These are phyloP conservation scores for Nasturtium officinale DNA, from an alignment of 345 rosid genomes.

Conservation along the genomic window DNA sequence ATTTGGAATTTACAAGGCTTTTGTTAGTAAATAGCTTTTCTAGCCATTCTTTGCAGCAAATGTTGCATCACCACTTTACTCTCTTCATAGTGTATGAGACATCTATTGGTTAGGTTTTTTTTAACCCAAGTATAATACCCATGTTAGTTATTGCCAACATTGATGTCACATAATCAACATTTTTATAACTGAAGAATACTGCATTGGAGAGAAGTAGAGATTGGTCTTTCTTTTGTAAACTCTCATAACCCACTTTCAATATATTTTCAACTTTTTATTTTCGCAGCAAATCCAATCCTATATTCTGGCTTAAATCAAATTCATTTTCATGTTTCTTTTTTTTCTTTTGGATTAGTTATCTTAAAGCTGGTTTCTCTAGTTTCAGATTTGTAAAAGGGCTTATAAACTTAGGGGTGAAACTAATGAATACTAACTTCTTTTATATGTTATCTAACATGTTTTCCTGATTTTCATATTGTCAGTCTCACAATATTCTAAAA, in stretches of 20 bases:
- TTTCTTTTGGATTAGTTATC: too few species aligned
- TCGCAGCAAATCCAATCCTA: too few species aligned
- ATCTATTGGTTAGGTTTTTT: neutral
- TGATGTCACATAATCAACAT: neutral
- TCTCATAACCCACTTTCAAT: constrained; percentile 33
- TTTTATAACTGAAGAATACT: neutral
- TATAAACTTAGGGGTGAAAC: too few species aligned
- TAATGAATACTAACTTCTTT: too few species aligned
- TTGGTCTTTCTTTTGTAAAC: constrained; percentile 16
- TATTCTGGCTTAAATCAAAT: too few species aligned
- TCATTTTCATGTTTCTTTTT: too few species aligned
- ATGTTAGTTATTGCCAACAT: neutral
- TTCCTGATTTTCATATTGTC: too few species aligned
- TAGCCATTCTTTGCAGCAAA: constrained; percentile 37
- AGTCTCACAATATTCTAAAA: too few species aligned
- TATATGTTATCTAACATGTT: too few species aligned
- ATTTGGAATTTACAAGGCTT: constrained; percentile 12
- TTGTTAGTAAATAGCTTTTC: constrained; percentile 19
- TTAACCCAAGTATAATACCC: neutral
- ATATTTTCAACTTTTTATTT: too few species aligned
- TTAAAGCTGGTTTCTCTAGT: too few species aligned
- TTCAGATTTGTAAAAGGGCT: too few species aligned
- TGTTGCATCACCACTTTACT: constrained; percentile 19
- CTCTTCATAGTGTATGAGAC: neutral
- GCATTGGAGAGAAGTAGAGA: constrained; percentile 37